Base-by-base conservation (phyloP, 2,329 filamentous ascomycete species). In the Arthrobotrys entomopaga region DNA sequence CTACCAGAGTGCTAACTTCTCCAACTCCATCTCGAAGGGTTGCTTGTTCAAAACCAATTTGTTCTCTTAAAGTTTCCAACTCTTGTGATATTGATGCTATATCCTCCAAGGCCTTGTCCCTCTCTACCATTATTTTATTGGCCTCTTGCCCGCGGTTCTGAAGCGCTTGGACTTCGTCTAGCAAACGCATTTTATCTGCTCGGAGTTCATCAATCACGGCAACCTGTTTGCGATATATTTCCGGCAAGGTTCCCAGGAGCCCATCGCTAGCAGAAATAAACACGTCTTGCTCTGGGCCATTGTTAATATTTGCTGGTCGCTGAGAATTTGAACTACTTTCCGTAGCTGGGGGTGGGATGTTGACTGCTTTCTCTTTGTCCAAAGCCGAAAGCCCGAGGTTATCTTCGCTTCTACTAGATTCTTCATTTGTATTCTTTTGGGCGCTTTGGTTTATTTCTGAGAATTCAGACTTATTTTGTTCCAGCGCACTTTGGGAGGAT, bases 141-240 rank as follows among this genome's bases (percentile, higher is more conserved):
- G 50, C 13, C 40, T 67, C 63, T 15, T 67, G 50, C 15, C 42
- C 48, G 56, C 38, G 29, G 3, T n/a, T 38, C 29, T 54, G 48
- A 2, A 75, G 59, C 10, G 20, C 15, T 10, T 26, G 26, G 2
- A 70, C 49, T n/a, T 70, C 71, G 16, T 75, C 65, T 29, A 70
- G 48, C 11, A 75, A 29, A 5, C 60, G 52, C 53, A 64, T 40
- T 40, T 65, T 75, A 5, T 70, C 71, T 24, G 48, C 16, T 26
- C 64, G 60, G 22, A 75, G 59, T 6, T 69, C 59, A 4, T 75
- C 58, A 19, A 75, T 75, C 4, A 59, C 42, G 13, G 46, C 53
- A n/a, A 59, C 71, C 24, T 75, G 71, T 49, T 75, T 75, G 13
- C 71, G 58, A 34, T 75, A 75, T 63, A 75, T 75, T 29, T 75